Percentiles rank a stretch among this genome's conserved stretches.
Conservation (phyloP, 2,329 filamentous ascomycete genomes). For the Domatiomyces catenatus region DNA sequence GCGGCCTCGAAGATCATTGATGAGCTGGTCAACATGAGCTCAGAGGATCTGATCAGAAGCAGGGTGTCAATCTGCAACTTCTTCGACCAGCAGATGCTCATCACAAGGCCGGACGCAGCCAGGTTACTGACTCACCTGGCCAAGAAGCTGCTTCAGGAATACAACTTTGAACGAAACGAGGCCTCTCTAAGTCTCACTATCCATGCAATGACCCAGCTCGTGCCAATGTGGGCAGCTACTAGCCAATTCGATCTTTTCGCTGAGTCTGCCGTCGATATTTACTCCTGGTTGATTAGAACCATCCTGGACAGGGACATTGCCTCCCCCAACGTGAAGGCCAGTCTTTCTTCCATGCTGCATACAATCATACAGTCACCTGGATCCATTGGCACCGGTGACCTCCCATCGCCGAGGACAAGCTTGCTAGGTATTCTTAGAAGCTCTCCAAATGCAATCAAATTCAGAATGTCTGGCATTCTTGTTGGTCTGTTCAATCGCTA, state of each 20-base stretch:
- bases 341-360: constrained; percentile 54
- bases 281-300: constrained; percentile 57
- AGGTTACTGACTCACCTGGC: constrained; percentile 33
- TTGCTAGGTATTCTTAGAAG: constrained; percentile 57
- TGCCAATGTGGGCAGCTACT: constrained; percentile 46
- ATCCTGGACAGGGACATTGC: constrained; percentile 53
- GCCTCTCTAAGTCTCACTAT: constrained; percentile 53
- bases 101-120: constrained; percentile 23
- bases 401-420: constrained; percentile 52
- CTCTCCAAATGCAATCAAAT: constrained; percentile 57
- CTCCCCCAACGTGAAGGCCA: constrained; percentile 52
- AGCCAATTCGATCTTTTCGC: constrained; percentile 42
- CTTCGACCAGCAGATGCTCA: constrained; percentile 4
- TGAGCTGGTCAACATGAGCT: constrained; percentile 9
- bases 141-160: constrained; percentile 34
- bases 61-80: constrained; percentile 8
- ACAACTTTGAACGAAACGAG: constrained; percentile 58
- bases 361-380: constrained; percentile 51
- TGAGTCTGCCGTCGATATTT: constrained; percentile 58
- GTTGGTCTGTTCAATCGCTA: constrained; percentile 66
- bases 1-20: constrained; percentile 5
- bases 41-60: constrained; percentile 6
- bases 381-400: constrained; percentile 46
- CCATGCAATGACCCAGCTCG: constrained; percentile 50
- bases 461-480: constrained; percentile 53